These are phyloP conservation scores for Cladorrhinum sp. DNA, from an alignment of 2,329 filamentous ascomycete species.

Conservation along the genomic window DNA sequence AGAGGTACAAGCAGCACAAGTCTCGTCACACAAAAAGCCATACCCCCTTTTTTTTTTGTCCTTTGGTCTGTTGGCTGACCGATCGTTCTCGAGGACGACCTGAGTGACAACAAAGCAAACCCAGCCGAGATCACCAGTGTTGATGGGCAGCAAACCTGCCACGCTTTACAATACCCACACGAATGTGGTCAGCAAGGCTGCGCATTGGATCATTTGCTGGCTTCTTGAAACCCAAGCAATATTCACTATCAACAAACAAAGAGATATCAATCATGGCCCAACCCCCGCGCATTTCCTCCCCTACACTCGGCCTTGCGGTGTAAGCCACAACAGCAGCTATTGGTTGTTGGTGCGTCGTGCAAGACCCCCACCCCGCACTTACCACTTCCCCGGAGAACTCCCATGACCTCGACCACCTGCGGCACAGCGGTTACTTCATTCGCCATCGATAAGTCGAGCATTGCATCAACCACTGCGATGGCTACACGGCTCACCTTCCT, in stretches of 20 bases:
- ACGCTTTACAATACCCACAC: not conserved
- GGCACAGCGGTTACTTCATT: not conserved
- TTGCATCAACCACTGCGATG: not conserved
- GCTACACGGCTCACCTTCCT: not conserved
- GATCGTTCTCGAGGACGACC: no score
- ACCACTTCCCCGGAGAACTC: not conserved
- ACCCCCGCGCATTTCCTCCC: not conserved
- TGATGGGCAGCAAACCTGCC: not conserved
- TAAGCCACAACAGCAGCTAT: not conserved
- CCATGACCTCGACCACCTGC: not conserved
- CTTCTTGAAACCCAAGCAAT: not conserved
- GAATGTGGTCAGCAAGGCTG: not conserved
- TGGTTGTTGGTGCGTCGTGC: not conserved
- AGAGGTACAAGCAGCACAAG: not conserved
- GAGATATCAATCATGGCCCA: not conserved
- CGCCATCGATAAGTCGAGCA: not conserved
- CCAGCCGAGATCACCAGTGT: not conserved
- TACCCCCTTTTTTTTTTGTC: no score
- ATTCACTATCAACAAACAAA: not conserved
- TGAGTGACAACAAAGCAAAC: no score
- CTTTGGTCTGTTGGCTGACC: not conserved
- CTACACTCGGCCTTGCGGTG: not conserved
- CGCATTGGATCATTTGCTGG: not conserved
- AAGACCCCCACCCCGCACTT: not conserved
- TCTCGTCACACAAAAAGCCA: not conserved